A percentile compares a stretch with the other conserved stretches of the same genome.
Evolutionary conservation across 148 eudicot species (phyloP).

Genomic region (Chenopodium formosanum): DNA sequence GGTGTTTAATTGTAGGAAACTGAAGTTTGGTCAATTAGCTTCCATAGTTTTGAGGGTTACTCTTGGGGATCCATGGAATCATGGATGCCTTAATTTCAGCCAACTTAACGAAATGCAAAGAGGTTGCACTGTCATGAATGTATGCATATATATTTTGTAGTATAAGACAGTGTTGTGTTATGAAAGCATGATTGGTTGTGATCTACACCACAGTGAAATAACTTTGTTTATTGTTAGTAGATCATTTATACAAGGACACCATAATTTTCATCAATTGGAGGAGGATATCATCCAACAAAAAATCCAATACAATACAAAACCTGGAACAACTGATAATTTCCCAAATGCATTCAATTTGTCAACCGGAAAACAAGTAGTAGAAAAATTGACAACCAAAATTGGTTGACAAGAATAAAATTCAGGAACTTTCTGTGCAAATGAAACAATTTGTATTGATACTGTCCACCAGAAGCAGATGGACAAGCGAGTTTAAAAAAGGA

Average conservation of each 20-base stretch:
- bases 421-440: neutral
- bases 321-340: neutral
- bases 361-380: neutral
- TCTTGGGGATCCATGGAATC: no score
- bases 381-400: neutral
- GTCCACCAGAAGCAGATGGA: neutral
- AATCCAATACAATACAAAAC: neutral
- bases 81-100: no score
- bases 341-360: neutral
- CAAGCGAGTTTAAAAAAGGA: neutral
- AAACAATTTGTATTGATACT: constrained; percentile 1
- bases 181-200: no score
- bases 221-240: no score
- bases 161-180: no score
- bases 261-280: neutral
- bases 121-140: no score
- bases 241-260: no score
- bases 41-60: neutral
- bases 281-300: neutral
- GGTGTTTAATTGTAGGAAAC: neutral
- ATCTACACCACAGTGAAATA: no score
- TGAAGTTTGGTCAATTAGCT: neutral
- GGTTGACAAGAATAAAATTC: neutral
- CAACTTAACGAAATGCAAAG: no score
- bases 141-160: no score